phyloP scores from a whole-genome alignment of 2,329 filamentous ascomycete genomes.

The Fusarium liriodendri region DNA sequence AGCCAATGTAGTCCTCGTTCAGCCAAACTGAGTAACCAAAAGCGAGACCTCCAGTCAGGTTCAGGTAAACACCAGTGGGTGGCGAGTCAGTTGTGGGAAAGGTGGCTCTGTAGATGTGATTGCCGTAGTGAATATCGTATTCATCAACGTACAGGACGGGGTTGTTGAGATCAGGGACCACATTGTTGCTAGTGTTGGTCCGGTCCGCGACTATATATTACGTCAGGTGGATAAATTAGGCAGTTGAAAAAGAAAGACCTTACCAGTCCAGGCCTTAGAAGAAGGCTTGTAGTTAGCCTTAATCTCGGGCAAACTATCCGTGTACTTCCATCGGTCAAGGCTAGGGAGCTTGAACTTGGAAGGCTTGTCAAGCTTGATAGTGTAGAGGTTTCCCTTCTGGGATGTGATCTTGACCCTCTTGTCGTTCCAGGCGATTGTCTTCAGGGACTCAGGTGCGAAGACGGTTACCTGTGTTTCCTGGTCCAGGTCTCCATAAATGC shows the following conservation, averaged over 20 bases:
- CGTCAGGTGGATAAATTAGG: background rate
- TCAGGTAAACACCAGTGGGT: slow-evolving; percentile 59
- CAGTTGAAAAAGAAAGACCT: background rate
- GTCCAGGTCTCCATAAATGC: slow-evolving; percentile 58
- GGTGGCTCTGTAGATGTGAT: slow-evolving; percentile 65
- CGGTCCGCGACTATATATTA: slow-evolving; percentile 55
- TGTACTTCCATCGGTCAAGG: slow-evolving; percentile 58
- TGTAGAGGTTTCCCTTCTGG: slow-evolving; percentile 43
- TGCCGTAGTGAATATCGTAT: slow-evolving; percentile 65
- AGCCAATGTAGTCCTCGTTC: slow-evolving; percentile 67
- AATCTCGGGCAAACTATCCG: slow-evolving; percentile 62
- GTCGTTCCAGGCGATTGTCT: slow-evolving; percentile 64
- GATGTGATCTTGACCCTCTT: slow-evolving; percentile 44
- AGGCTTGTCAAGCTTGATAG: slow-evolving; percentile 42
- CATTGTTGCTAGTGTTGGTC: slow-evolving; percentile 59
- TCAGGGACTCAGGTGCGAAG: slow-evolving; percentile 59
- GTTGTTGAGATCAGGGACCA: slow-evolving; percentile 60
- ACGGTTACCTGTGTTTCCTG: slow-evolving; percentile 56
- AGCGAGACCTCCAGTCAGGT: slow-evolving; percentile 64
- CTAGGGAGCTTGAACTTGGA: slow-evolving; percentile 51
- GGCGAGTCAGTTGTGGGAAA: slow-evolving; percentile 54
- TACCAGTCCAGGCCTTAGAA: slow-evolving; percentile 56
- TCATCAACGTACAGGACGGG: slow-evolving; percentile 69
- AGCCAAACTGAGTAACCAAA: slow-evolving; percentile 69
- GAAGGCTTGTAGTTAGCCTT: slow-evolving; percentile 55